A percentile compares a stretch with the other conserved stretches of the same genome.
Evolutionary conservation across 345 rosid species (phyloP).

Genomic region (Rhizophora apiculata): DNA sequence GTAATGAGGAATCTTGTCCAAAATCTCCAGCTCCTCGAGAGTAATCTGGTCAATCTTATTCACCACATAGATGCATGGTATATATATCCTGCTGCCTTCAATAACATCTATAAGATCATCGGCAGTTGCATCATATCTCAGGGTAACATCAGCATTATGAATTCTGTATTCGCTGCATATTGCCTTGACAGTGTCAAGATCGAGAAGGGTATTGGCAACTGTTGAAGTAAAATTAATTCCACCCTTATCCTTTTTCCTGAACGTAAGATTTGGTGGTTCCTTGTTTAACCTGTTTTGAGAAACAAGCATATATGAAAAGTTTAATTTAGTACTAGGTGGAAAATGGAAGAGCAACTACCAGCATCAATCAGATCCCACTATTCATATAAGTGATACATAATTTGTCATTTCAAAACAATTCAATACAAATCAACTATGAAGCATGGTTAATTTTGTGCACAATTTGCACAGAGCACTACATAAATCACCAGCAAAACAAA

Average conservation of each 20-base stretch:
- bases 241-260: constrained; percentile 98
- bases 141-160: constrained; percentile 94
- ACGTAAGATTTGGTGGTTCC: constrained; percentile 95
- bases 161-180: constrained; percentile 95
- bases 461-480: background rate
- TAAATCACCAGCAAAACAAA: background rate
- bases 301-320: constrained; percentile 3
- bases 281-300: constrained; percentile 73
- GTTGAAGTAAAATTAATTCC: constrained; percentile 91
- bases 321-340: background rate
- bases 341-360: background rate
- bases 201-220: constrained; percentile 78
- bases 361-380: too few species aligned
- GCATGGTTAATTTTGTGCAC: background rate
- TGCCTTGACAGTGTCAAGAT: constrained; percentile 93
- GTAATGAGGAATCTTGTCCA: constrained; percentile 98
- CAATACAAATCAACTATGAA: background rate
- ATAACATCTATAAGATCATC: constrained; percentile 99
- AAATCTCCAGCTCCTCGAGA: constrained; percentile 87
- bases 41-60: constrained; percentile 98
- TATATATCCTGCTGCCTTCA: constrained; percentile 94
- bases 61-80: constrained; percentile 92
- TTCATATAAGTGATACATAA: too few species aligned
- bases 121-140: constrained; percentile 90
- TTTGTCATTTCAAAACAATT: too few species aligned